phyloP scores from a whole-genome alignment of 352 stramenopile genomes.

The Phytophthora pseudosyringae region DNA sequence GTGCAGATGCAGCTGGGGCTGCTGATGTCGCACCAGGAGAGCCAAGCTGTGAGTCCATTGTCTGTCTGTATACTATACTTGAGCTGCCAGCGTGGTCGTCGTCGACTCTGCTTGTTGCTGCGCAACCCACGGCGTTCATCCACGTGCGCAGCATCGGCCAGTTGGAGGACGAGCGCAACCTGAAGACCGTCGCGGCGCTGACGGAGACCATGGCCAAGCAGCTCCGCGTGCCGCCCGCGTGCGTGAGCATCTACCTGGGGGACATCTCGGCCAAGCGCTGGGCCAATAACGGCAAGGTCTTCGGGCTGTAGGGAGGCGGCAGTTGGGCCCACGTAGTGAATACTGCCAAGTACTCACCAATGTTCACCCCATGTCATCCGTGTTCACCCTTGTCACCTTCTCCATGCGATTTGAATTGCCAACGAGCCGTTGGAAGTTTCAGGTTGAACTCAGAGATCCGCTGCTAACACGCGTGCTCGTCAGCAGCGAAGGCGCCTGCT shows the following conservation, averaged over 20 bases:
- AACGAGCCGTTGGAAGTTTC: too few relatives aligned
- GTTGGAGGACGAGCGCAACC: conserved; percentile 38
- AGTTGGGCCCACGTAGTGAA: background rate
- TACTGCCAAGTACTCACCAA: too few relatives aligned
- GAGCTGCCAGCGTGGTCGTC: background rate
- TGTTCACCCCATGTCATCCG: too few relatives aligned
- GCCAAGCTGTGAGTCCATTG: conserved; percentile 20
- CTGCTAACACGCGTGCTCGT: too few relatives aligned
- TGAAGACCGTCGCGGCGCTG: conserved; percentile 27
- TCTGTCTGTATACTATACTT: background rate
- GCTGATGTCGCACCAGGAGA: conserved; percentile 34
- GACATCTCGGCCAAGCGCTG: conserved; percentile 42
- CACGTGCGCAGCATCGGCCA: conserved; percentile 37
- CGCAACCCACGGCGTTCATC: conserved; percentile 35
- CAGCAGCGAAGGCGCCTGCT: too few relatives aligned
- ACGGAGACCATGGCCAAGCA: conserved; percentile 31
- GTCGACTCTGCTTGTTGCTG: background rate
- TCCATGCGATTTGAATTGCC: too few relatives aligned
- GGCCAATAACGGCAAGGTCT: conserved; percentile 32
- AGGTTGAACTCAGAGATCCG: too few relatives aligned
- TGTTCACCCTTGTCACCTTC: too few relatives aligned
- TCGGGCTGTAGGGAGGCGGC: conserved; percentile 3
- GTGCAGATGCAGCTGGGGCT: conserved; percentile 33
- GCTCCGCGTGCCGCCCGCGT: conserved; percentile 28
- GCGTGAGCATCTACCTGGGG: conserved; percentile 45